Conservation (phyloP, 163 green algal genomes). For the Scenedesmus sp. region DNA sequence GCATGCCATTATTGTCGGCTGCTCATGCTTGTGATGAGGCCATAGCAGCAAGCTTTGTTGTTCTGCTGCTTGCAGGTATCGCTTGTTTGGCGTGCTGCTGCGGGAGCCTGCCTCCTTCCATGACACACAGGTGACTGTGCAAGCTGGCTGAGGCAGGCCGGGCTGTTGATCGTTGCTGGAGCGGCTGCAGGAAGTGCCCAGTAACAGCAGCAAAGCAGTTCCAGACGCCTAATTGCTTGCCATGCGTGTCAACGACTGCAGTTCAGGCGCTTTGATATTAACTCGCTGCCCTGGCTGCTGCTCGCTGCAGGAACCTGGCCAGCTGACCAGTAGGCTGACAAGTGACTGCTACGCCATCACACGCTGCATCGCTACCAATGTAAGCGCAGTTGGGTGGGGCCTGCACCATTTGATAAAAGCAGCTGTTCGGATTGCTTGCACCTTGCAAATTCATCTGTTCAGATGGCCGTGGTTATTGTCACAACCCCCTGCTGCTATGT, state of each 20-base stretch:
- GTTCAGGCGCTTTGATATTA: too few species aligned
- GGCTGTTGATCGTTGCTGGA: constrained; percentile 41
- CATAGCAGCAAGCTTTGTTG: background rate
- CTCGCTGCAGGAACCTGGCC: constrained; percentile 60
- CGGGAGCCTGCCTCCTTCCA: constrained; percentile 67
- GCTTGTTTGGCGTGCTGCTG: constrained; percentile 72
- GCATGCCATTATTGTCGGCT: too few species aligned
- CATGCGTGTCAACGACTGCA: background rate
- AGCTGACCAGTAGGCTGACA: constrained; percentile 79
- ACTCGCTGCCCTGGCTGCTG: background rate
- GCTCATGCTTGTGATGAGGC: too few species aligned
- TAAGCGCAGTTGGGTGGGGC: background rate
- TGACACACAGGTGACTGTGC: background rate
- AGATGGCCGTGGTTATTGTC: too few species aligned
- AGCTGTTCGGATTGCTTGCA: background rate
- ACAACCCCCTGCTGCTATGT: background rate
- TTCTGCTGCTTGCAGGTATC: constrained; percentile 49
- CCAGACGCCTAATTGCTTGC: background rate
- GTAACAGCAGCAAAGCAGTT: background rate
- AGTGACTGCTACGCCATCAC: constrained; percentile 81
- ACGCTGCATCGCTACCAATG: constrained; percentile 80
- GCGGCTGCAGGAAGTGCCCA: constrained; percentile 21
- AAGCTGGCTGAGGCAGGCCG: background rate
- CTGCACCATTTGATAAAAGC: background rate
- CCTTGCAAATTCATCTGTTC: too few species aligned